Percentiles rank a stretch among this genome's conserved stretches.
phyloP scores from a whole-genome alignment of 2,329 filamentous ascomycete genomes.

The Trichoderma sp. region DNA sequence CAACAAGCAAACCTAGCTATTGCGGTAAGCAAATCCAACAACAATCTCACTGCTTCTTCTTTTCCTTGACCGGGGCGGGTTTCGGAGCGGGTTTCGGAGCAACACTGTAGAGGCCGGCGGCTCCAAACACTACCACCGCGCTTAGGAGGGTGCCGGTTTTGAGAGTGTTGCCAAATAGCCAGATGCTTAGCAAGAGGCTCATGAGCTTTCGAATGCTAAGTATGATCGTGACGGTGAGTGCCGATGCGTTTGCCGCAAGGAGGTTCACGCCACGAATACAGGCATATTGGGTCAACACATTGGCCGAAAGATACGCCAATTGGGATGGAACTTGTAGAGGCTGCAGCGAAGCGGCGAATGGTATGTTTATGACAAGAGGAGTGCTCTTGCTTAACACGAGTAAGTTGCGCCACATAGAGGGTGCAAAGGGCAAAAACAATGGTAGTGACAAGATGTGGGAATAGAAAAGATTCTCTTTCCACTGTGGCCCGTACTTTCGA shows the following conservation, averaged over 20 bases:
- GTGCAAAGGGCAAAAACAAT: slow-evolving; percentile 70
- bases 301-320: slow-evolving; percentile 66
- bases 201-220: slow-evolving; percentile 93
- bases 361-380: slow-evolving; percentile 43
- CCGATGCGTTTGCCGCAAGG: slow-evolving; percentile 82
- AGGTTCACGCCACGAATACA: slow-evolving; percentile 96
- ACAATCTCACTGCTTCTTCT: slow-evolving; percentile 9
- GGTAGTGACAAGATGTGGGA: slow-evolving; percentile 74
- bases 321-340: slow-evolving; percentile 56
- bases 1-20: background rate
- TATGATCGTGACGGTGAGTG: slow-evolving; percentile 93
- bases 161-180: slow-evolving; percentile 86
- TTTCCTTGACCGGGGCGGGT: slow-evolving; percentile 21
- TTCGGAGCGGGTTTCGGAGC: slow-evolving; percentile 50
- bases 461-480: slow-evolving; percentile 96
- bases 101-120: slow-evolving; percentile 85
- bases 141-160: slow-evolving; percentile 74
- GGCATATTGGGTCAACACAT: slow-evolving; percentile 86
- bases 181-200: slow-evolving; percentile 86
- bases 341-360: slow-evolving; percentile 21
- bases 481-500: slow-evolving; percentile 77
- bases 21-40: background rate
- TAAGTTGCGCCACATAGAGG: slow-evolving; percentile 63
- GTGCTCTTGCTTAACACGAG: slow-evolving; percentile 59
- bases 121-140: slow-evolving; percentile 81